Evolutionary conservation across 495 filamentous ascomycete genomes (phyloP), one percentile per base, ranked within the genome.

Genomic region (Hypoxylon lenormandii): DNA sequence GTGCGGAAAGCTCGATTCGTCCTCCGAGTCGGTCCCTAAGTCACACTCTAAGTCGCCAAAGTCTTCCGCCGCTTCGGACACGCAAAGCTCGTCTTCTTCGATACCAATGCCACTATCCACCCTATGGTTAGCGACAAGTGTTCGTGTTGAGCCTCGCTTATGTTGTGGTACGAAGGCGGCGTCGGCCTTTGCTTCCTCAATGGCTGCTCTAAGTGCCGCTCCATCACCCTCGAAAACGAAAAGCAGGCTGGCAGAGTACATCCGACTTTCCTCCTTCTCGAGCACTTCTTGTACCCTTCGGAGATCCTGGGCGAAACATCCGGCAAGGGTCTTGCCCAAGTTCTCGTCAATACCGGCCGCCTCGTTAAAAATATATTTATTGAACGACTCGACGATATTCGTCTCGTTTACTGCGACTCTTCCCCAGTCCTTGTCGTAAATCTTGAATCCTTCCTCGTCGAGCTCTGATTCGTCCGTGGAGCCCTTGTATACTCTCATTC

Each of bases 161-260:
- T 79, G 54, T 70, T 68, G 52, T 74, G 40, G 78, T 72, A 52
- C 69, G 53, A 43, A 60, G n/a, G 10, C 1, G 45, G 45, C 72
- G 15, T 68, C 61, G 21, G 78, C 79, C 74, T 83, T 85, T 55
- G 87, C 86, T 47, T 89, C 85, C 42, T 88, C 83, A 37, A 96
- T 82, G 5, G 90, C 89, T 18, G 80, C 76, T 72, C 86, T 82
- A 65, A 95, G 83, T 6, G 88, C 88, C 10, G 84, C 80, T 18
- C 85, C 85, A 73, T 97, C 92, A 12, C 96, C 95, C 78, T 98
- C 95, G 67, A 96, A 98, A 7, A 96, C 89, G 45, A 97, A 91
- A 19, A 98, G 83, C 11, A 98, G 79, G 74, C 92, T 96, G 0
- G 94, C 85, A 1, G 92, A 94, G 77, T 94, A 97, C 94, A 98